Conservation (phyloP, 768 basidiomycete species). For the Tephrocybe rancida region DNA sequence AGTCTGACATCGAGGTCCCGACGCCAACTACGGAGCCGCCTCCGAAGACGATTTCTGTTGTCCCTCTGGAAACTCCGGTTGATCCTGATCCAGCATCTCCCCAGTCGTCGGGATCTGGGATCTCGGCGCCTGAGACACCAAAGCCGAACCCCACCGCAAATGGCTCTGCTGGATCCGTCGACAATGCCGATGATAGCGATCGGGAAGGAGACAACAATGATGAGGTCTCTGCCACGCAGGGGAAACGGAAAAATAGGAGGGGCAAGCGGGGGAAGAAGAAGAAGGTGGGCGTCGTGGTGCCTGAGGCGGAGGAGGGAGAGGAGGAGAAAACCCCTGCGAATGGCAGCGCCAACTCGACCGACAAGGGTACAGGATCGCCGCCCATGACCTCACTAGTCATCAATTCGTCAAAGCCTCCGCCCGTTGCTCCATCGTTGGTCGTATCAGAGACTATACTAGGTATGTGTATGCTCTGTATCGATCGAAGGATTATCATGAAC, state of each 20-base stretch:
- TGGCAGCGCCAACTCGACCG: conserved; percentile 17
- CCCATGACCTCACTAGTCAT: conserved; percentile 22
- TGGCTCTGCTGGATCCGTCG: conserved; percentile 1
- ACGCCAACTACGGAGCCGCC: background rate
- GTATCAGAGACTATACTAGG: conserved; percentile 80
- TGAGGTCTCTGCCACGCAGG: conserved; percentile 40
- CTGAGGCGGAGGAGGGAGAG: conserved; percentile 41
- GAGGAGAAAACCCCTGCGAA: conserved; percentile 28
- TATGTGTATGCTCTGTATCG: conserved; percentile 31
- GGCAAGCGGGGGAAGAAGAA: conserved; percentile 60
- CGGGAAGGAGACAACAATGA: conserved; percentile 42
- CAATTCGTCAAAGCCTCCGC: conserved; percentile 27
- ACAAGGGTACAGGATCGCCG: conserved; percentile 10
- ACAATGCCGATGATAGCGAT: conserved; percentile 60
- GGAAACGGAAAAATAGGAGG: conserved; percentile 47
- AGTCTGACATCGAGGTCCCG: conserved; percentile 2
- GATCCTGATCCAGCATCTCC: background rate
- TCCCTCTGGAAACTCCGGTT: background rate
- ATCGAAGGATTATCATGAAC: conserved; percentile 7
- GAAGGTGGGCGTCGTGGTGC: conserved; percentile 34
- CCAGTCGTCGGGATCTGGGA: background rate
- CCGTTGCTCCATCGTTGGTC: conserved; percentile 51
- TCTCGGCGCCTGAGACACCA: background rate
- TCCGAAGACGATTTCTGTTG: conserved; percentile 5
- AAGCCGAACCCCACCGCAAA: conserved; percentile 4